phyloP scores from a whole-genome alignment of 495 filamentous ascomycete genomes.

The Podospora didyma region DNA sequence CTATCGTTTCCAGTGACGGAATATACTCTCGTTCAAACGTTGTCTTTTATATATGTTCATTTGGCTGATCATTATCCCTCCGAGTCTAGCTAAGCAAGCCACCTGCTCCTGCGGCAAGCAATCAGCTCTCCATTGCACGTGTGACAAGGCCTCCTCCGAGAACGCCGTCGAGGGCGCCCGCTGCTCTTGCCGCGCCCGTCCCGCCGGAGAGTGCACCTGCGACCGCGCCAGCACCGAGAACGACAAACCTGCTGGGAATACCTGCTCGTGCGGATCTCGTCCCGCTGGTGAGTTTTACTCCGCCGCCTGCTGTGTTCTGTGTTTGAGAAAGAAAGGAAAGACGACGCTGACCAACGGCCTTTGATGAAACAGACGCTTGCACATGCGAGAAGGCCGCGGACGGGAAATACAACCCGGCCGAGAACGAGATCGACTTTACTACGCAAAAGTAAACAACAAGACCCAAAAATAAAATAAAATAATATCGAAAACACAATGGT shows the following conservation, averaged over 20 bases:
- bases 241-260: slow-evolving; percentile 36
- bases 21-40: too few relatives aligned
- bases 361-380: slow-evolving; percentile 57
- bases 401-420: slow-evolving; percentile 24
- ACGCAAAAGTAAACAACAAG: slow-evolving; percentile 35
- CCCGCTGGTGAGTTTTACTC: slow-evolving; percentile 51
- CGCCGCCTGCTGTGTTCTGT: too few relatives aligned
- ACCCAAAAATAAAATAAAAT: too few relatives aligned
- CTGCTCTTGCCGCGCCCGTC: slow-evolving; percentile 76
- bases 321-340: too few relatives aligned
- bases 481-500: too few relatives aligned
- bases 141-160: slow-evolving; percentile 72
- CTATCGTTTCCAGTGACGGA: too few relatives aligned
- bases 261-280: slow-evolving; percentile 76
- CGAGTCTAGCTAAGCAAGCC: slow-evolving; percentile 41
- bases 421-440: slow-evolving; percentile 74
- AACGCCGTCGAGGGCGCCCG: slow-evolving; percentile 66
- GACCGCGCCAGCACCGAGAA: slow-evolving; percentile 74
- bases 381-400: slow-evolving; percentile 73
- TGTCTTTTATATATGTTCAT: too few relatives aligned
- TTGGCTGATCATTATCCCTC: too few relatives aligned
- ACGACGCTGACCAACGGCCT: too few relatives aligned
- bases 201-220: slow-evolving; percentile 78
- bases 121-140: slow-evolving; percentile 79
- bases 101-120: slow-evolving; percentile 88